phyloP scores from a whole-genome alignment of 495 filamentous ascomycete species.

The Pyronema omphalodes region DNA sequence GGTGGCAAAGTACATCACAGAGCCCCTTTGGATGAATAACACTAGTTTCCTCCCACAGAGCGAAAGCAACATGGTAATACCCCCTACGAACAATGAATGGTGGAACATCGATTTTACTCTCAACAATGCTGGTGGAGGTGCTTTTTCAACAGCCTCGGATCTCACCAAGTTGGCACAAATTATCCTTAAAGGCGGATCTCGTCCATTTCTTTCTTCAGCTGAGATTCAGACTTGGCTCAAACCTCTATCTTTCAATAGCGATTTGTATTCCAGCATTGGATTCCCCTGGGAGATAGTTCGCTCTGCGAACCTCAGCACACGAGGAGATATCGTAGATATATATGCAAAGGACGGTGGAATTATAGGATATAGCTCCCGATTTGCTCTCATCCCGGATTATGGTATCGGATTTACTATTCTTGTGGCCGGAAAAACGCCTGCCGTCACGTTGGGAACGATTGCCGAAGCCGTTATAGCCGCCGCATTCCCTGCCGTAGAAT shows the following conservation, averaged over 20 bases:
- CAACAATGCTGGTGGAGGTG: constrained; percentile 4
- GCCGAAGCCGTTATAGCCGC: not conserved
- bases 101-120: constrained; percentile 5
- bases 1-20: constrained; percentile 25
- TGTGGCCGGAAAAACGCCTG: not conserved
- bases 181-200: constrained; percentile 4
- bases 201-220: not conserved
- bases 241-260: constrained; percentile 3
- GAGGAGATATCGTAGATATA: constrained; percentile 7
- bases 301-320: constrained; percentile 5
- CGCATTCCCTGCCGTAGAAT: not conserved
- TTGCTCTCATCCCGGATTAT: constrained; percentile 8
- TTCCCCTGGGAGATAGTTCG: constrained; percentile 15
- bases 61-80: constrained; percentile 17
- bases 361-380: constrained; percentile 8
- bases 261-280: constrained; percentile 6
- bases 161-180: constrained; percentile 1
- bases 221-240: constrained; percentile 7
- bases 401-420: constrained; percentile 9
- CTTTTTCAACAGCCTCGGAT: constrained; percentile 12
- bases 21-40: constrained; percentile 27
- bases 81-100: constrained; percentile 9
- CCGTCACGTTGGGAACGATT: not conserved
- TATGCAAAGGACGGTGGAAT: constrained; percentile 14
- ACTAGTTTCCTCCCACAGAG: constrained; percentile 20